Evolutionary conservation across 2,329 filamentous ascomycete species (phyloP), one percentile per base, ranked within the genome.

Genomic region (Ambrosiella beaveri): DNA sequence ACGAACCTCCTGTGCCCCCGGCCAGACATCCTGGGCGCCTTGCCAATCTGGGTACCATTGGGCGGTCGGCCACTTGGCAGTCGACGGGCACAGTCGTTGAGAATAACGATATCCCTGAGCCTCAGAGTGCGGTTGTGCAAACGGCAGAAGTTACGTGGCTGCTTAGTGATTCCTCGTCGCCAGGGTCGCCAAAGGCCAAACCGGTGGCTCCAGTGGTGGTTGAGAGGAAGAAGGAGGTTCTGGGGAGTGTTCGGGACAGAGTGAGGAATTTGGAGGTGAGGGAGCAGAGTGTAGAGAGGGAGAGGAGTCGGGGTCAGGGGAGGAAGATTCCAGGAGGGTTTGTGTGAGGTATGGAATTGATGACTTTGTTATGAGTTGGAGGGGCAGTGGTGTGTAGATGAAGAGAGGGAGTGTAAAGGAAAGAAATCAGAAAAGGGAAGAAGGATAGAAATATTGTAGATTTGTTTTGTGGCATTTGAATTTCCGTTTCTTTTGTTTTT

Each of bases 181-280:
- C 44, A 15, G 19, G 44, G n/a, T 17, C 44, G n/a, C 44, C n/a
- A 15, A 27, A 27, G 27, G 27, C 27, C 27, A 27, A 27, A 27
- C 3, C 27, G 5, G 3, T 27, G 27, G 27, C 27, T 27, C 27
- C 27, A 4, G 27, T 47, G 2, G 40, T n/a, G 40, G 40, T 37
- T 6, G 13, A 17, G 11, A 11, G 39, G 39, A 51, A 52, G 5
- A 47, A 52, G 9, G 51, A 38, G 54, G 54, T 41, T 13, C 57
- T 19, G 8, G 57, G 50, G 36, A 44, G 15, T 38, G 58, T 60
- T 12, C 54, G 55, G 35, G 58, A 60, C 35, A 49, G 55, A 5
- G 50, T 60, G 19, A 54, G 58, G 41, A 60, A 60, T 37, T 44
- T 60, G 6, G 58, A 60, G 37, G 58, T 60, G 1, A 47, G 39